Percentiles rank a stretch among this genome's conserved stretches.
Conservation (phyloP, 1,139 yeast genomes). For the Hyphopichia fennica region DNA sequence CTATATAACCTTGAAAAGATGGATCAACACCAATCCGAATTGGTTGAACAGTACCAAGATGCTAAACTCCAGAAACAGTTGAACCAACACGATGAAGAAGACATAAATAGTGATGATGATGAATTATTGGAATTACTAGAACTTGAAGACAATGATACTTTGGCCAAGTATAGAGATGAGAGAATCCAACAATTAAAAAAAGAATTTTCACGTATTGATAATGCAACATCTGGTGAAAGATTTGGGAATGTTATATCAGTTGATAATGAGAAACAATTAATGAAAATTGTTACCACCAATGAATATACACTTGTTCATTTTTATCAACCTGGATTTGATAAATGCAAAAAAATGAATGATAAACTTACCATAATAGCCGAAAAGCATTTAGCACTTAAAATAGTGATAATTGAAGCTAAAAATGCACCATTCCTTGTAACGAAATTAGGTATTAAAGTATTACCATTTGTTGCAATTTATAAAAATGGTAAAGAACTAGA, state of each 20-base stretch:
- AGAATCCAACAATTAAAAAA: slow-evolving; percentile 48
- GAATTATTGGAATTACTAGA: slow-evolving; percentile 36
- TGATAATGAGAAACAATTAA: slow-evolving; percentile 53
- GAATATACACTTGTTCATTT: slow-evolving; percentile 61
- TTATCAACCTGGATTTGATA: slow-evolving; percentile 57
- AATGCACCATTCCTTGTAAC: slow-evolving; percentile 71
- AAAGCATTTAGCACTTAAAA: slow-evolving; percentile 56
- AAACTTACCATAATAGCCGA: slow-evolving; percentile 49
- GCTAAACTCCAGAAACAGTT: slow-evolving; percentile 20
- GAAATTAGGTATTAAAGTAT: slow-evolving; percentile 59
- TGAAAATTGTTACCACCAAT: slow-evolving; percentile 48
- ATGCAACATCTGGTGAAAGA: slow-evolving; percentile 33
- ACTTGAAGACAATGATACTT: slow-evolving; percentile 32
- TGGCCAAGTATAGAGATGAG: slow-evolving; percentile 45
- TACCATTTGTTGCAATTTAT: slow-evolving; percentile 73
- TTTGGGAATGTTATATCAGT: slow-evolving; percentile 43
- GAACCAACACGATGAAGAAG: slow-evolving; percentile 14
- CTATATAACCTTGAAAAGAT: slow-evolving; percentile 10
- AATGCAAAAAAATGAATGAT: slow-evolving; percentile 61
- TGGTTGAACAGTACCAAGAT: slow-evolving; percentile 45
- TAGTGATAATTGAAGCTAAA: slow-evolving; percentile 60
- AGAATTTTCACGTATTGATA: slow-evolving; percentile 42
- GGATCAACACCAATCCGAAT: slow-evolving; percentile 32
- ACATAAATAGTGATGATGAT: slow-evolving; percentile 30
- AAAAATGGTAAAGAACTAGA: slow-evolving; percentile 56